Evolutionary conservation across 2,329 filamentous ascomycete genomes (phyloP).

Genomic region (Colletotrichum cordylinicola): DNA sequence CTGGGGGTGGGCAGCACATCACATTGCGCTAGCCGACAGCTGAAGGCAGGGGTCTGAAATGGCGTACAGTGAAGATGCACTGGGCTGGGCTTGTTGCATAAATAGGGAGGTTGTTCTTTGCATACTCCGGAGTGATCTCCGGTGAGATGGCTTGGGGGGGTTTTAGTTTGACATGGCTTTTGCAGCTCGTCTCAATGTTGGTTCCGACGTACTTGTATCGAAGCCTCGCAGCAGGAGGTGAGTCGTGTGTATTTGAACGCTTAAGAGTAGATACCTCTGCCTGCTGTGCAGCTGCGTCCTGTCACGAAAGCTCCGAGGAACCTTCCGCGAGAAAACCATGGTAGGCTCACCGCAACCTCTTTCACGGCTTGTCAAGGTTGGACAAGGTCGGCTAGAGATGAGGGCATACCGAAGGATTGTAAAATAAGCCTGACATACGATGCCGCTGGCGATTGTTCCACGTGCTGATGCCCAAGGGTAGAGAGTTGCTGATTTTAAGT

Average conservation of each 20-base stretch:
- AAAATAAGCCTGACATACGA: background rate
- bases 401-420: background rate
- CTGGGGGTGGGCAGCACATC: background rate
- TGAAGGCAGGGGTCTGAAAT: background rate
- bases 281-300: background rate
- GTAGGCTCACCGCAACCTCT: background rate
- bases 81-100: background rate
- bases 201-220: background rate
- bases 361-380: background rate
- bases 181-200: background rate
- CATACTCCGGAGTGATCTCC: background rate
- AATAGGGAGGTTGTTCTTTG: background rate
- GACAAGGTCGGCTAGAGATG: background rate
- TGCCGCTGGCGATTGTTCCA: background rate
- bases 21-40: background rate
- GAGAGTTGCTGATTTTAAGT: background rate
- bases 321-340: background rate
- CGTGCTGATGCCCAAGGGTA: background rate
- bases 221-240: background rate
- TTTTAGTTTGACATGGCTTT: accelerated
- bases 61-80: background rate
- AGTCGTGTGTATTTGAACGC: background rate
- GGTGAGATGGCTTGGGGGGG: background rate
- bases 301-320: too few species aligned
- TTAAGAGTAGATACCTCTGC: background rate